Base-by-base conservation (phyloP, 805 yeast genomes). In the Kodamaea sagamina region DNA sequence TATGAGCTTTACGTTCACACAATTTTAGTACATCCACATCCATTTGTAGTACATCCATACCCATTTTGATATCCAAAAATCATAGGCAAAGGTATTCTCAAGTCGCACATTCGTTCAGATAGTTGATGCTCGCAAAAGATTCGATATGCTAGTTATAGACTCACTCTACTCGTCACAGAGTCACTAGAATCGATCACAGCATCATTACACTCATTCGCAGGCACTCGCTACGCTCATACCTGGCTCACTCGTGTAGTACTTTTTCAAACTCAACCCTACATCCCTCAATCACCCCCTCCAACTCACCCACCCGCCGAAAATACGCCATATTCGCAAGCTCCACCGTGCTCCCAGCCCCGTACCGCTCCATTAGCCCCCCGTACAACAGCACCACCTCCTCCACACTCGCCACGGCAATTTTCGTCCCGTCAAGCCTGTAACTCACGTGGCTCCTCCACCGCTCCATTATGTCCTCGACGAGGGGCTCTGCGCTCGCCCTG, bases 251-350 rank as follows among this genome's bases (percentile, higher is more conserved):
- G 17, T 44, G 37, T 13, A 49, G 34, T 2, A 45, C 46, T 27
- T 48, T 41, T 17, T 48, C 42, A 40, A 68, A 67, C 19, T 55
- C 53, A 2, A 39, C 32, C 51, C 65, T 68, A 34, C 58, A 51
- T 12, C 38, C 37, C 5, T 39, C 56, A 2, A 69, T 53, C 10
- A 41, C 47, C n/a, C 32, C 37, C 45, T 67, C 65, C 19, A 71
- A 52, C 41, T 69, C 71, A 3, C 51, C 57, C 3, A 71, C 51
- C 25, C 75, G 47, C 7, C 47, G 44, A 32, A 53, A 65, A 49
- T 69, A 71, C 18, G 58, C 53, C 8, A 40, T 29, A 47, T 71
- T 68, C 28, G 76, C 76, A 46, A 70, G 53, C 15, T 67, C 70
- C 1, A 71, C 68, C 15, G 76, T 69, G 41, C 53, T 61, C 1